phyloP scores from a whole-genome alignment of 352 stramenopile species.

The Phytophthora ramorum region DNA sequence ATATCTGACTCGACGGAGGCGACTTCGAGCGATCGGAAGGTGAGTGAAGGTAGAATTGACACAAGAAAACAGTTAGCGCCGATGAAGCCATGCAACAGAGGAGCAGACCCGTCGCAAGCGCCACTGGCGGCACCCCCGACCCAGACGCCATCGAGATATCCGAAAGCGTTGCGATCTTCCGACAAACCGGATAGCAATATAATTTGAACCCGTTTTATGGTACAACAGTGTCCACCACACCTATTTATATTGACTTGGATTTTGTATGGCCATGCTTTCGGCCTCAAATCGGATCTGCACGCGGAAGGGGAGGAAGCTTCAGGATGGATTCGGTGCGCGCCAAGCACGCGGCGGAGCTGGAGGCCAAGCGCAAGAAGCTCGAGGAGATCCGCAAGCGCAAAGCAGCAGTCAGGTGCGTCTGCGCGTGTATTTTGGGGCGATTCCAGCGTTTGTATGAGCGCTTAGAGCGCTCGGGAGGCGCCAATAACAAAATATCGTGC shows the following conservation, averaged over 20 bases:
- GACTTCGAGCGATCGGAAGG: not conserved
- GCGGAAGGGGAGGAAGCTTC: conserved; percentile 5
- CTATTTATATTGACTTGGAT: not conserved
- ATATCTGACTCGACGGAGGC: not conserved
- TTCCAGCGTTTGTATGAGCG: not conserved
- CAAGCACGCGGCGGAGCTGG: conserved; percentile 86
- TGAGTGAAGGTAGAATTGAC: conserved; percentile 48
- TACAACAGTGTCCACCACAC: not conserved
- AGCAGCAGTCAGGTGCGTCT: conserved; percentile 68
- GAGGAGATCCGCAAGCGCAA: conserved; percentile 90
- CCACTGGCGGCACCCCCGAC: conserved; percentile 2
- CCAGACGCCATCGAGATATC: conserved; percentile 1
- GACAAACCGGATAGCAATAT: not conserved
- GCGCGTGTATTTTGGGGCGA: not conserved
- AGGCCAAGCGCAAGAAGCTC: conserved; percentile 91
- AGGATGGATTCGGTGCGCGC: conserved; percentile 77
- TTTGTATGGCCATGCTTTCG: conserved; percentile 3
- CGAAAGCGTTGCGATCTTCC: conserved; percentile 10
- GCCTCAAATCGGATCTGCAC: conserved; percentile 11
- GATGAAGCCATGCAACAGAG: conserved; percentile 51
- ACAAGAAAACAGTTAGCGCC: conserved; percentile 42
- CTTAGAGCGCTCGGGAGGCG: not conserved
- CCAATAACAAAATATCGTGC: not conserved
- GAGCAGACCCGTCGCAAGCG: conserved; percentile 43
- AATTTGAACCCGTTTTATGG: not conserved